Base-by-base conservation (phyloP, 2,329 filamentous ascomycete genomes). In the Trichoderma aggressivum region DNA sequence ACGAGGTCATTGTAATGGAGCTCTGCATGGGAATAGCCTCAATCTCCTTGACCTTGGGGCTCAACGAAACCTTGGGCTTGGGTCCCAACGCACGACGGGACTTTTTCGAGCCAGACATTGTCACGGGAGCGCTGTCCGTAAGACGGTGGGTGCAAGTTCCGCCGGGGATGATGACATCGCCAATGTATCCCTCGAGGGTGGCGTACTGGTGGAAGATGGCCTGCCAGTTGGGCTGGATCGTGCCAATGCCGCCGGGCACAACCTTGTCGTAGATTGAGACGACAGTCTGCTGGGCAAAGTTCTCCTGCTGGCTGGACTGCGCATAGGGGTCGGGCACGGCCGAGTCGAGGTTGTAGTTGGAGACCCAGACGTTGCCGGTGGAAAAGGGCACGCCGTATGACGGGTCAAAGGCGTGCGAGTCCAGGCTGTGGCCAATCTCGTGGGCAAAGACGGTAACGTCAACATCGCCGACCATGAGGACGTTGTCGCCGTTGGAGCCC, bases 231-330 rank as follows among this genome's bases (percentile, higher is more conserved):
- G 76, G 73, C 43, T 75, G 72, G 11, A 77, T 73, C 11, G 34
- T 70, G 30, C 70, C 73, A 28, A 77, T 70, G 14, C 77, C 77
- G 24, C 75, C 75, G 6, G 76, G 76, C 7, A 78, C 76, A 47
- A 74, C 70, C 70, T 75, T 75, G 70, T 78, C 76, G 62, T 74
- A 78, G 2, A 79, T 39, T 12, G 72, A 74, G 7, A 78, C 68
- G 16, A 75, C 64, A 12, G 72, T 76, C 26, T 74, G 43, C 73
- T 79, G 75, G 32, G 77, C 77, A 70, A 76, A 77, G 73, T 77
- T 72, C 74, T 78, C 77, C 18, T 71, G 58, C 70, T 74, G 76
- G 53, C 72, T 75, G 26, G 72, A 63, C 26, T 70, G 63, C 12
- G 72, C 72, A 70, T 79, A 79, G 11, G 34, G 66, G 14, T 70